A percentile compares a stretch with the other conserved stretches of the same genome.
Conservation (phyloP, 441 rosid genomes). For the Capsella rubella region DNA sequence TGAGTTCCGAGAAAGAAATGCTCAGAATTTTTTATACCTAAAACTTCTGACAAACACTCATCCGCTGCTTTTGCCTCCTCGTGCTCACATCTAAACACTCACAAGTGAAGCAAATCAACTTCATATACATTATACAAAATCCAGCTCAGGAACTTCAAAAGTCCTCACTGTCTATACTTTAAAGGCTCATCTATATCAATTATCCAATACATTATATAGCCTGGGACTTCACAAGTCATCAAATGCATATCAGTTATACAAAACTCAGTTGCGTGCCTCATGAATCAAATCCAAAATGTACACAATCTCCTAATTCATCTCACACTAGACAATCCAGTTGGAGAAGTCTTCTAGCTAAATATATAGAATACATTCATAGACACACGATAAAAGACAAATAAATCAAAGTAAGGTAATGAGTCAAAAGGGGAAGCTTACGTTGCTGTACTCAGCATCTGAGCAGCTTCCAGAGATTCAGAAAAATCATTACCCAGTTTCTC, state of each 20-base stretch:
- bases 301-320: background rate
- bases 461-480: slow-evolving; percentile 64
- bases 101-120: slow-evolving; percentile 8
- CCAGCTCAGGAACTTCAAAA: background rate
- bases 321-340: background rate
- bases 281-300: background rate
- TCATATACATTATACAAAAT: background rate
- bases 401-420: background rate
- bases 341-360: background rate
- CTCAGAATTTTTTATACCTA: slow-evolving; percentile 69
- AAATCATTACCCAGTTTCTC: slow-evolving; percentile 68
- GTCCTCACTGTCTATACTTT: background rate
- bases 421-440: slow-evolving; percentile 52
- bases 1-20: slow-evolving; percentile 91
- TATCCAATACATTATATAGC: slow-evolving; percentile 4
- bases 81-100: slow-evolving; percentile 71
- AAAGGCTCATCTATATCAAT: background rate
- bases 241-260: slow-evolving; percentile 1
- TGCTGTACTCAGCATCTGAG: slow-evolving; percentile 62
- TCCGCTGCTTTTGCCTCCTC: slow-evolving; percentile 66
- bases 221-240: background rate
- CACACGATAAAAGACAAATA: background rate
- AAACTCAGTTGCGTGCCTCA: background rate
- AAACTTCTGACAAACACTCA: slow-evolving; percentile 65
- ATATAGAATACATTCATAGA: background rate